Conservation (phyloP, 2,329 filamentous ascomycete species). For the Pseudomassariella vexata region DNA sequence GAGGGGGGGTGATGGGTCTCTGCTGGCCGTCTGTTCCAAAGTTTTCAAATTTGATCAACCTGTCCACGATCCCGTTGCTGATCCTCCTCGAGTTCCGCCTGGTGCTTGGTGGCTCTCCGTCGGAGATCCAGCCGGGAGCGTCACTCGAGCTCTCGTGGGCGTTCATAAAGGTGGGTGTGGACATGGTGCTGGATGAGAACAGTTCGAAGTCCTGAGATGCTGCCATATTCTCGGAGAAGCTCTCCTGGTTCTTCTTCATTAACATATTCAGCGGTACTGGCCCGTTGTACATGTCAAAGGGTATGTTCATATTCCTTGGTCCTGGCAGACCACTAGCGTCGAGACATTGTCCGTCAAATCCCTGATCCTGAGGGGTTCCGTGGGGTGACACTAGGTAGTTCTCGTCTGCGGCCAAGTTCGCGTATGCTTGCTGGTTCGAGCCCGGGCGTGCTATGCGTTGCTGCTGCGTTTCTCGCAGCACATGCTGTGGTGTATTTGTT, state of each 20-base stretch:
- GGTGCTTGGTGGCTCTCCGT: conserved; percentile 38
- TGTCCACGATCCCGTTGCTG: conserved; percentile 56
- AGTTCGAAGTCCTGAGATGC: conserved; percentile 43
- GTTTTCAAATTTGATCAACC: conserved; percentile 54
- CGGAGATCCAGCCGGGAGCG: conserved; percentile 43
- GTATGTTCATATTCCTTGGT: conserved; percentile 28
- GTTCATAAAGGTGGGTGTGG: conserved; percentile 43
- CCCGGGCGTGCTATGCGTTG: conserved; percentile 78
- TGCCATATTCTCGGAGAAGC: conserved; percentile 34
- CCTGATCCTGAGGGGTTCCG: conserved; percentile 47
- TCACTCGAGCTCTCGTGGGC: conserved; percentile 41
- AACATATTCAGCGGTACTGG: conserved; percentile 37
- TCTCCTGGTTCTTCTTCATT: conserved; percentile 41
- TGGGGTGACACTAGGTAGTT: conserved; percentile 53
- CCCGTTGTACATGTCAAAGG: conserved; percentile 42
- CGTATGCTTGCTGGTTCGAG: conserved; percentile 34
- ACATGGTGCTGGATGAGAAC: conserved; percentile 40
- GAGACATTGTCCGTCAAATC: conserved; percentile 43
- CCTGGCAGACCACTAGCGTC: conserved; percentile 25
- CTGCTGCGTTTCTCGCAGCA: conserved; percentile 86
- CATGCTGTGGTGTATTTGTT: conserved; percentile 63
- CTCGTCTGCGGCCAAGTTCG: conserved; percentile 37
- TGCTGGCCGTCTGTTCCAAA: conserved; percentile 38
- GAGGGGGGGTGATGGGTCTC: conserved; percentile 57
- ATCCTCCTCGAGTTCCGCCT: conserved; percentile 42